A percentile compares a stretch with the other conserved stretches of the same genome.
Evolutionary conservation across 345 rosid genomes (phyloP).

Genomic region (Bruguiera parviflora): DNA sequence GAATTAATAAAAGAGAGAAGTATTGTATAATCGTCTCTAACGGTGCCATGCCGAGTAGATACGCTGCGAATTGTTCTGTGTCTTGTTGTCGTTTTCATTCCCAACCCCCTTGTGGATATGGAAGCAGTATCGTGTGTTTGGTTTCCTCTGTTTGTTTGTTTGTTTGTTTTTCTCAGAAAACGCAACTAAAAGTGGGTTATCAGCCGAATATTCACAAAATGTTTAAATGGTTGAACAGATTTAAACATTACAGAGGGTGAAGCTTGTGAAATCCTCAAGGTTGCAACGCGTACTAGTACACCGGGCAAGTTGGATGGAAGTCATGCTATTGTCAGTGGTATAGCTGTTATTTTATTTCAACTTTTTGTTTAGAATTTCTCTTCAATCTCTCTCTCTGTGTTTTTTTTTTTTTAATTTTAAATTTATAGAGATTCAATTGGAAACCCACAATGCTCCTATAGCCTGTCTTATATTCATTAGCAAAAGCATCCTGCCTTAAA

Average conservation of each 20-base stretch:
- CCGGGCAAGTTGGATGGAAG: constrained; percentile 22
- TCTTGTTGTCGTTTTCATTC: too few species aligned
- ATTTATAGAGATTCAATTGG: too few species aligned
- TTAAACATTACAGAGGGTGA: constrained; percentile 47
- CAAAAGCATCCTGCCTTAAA: too few species aligned
- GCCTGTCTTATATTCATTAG: too few species aligned
- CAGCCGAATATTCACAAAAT: not conserved
- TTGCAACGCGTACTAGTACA: constrained; percentile 30
- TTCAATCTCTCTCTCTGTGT: not conserved
- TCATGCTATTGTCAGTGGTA: constrained; percentile 46
- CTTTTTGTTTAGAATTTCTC: not conserved
- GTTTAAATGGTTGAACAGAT: constrained; percentile 30
- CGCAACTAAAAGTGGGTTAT: not conserved
- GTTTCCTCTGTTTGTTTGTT: not conserved
- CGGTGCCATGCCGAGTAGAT: too few species aligned
- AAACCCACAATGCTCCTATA: too few species aligned
- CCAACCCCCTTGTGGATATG: too few species aligned
- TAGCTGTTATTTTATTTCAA: not conserved
- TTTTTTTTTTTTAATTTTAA: too few species aligned
- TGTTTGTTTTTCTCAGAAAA: not conserved
- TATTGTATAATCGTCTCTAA: too few species aligned
- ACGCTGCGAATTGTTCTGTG: too few species aligned
- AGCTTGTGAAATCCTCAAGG: constrained; percentile 55
- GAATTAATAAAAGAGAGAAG: too few species aligned
- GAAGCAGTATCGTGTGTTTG: too few species aligned